These are phyloP conservation scores for Fraxinus latifolia DNA, from an alignment of 305 asterid species.

Conservation along the genomic window DNA sequence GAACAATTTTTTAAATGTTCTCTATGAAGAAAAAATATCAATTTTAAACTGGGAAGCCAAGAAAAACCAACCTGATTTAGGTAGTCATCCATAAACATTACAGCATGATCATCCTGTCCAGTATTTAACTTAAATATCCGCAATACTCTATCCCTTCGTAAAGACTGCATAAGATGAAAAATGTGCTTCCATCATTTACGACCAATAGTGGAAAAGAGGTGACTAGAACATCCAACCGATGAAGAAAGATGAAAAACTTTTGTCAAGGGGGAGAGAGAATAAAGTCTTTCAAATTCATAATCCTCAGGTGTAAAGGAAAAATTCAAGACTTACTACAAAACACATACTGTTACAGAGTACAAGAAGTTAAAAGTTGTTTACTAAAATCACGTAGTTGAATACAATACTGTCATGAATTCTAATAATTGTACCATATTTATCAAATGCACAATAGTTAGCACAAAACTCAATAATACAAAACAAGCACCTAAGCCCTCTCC, in stretches of 20 bases:
- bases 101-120: conserved; percentile 94
- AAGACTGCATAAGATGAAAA: conserved; percentile 49
- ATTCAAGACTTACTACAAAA: not conserved
- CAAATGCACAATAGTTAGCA: not conserved
- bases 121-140: conserved; percentile 79
- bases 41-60: conserved; percentile 10
- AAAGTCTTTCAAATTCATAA: not conserved
- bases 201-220: not conserved
- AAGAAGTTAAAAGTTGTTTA: not conserved
- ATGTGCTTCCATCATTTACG: conserved; percentile 5
- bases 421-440: not conserved
- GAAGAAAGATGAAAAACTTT: not conserved
- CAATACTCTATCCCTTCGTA: conserved; percentile 63
- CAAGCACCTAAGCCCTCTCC: not conserved
- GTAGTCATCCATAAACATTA: conserved; percentile 82
- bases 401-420: not conserved
- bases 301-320: not conserved
- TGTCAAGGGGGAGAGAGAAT: not conserved
- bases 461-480: not conserved
- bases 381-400: not conserved
- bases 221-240: conserved; percentile 5
- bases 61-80: conserved; percentile 60
- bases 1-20: not conserved
- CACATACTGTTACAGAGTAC: not conserved
- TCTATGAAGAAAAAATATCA: not conserved